phyloP scores from a whole-genome alignment of 228 moss, liverwort and hornwort species.

The Sphagnum fallax region DNA sequence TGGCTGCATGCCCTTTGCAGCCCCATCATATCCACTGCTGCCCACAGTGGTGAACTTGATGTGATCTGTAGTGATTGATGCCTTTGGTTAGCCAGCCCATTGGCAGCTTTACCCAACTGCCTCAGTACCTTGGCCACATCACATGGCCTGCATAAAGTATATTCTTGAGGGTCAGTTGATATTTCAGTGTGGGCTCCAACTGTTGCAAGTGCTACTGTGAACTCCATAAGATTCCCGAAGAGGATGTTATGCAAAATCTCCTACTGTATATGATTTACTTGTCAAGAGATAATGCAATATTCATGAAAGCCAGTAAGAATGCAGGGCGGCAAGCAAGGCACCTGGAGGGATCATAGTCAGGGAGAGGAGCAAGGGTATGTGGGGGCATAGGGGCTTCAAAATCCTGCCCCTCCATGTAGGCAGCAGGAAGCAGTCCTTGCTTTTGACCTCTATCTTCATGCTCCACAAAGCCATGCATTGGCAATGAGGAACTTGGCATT shows the following conservation, averaged over 20 bases:
- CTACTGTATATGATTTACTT: too few species aligned
- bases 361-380: slow-evolving; percentile 42
- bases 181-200: too few species aligned
- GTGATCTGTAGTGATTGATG: slow-evolving; percentile 75
- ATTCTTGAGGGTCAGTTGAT: background rate
- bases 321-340: background rate
- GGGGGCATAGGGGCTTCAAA: slow-evolving; percentile 77
- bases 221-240: too few species aligned
- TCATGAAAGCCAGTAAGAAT: too few species aligned
- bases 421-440: slow-evolving; percentile 40
- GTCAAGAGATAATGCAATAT: too few species aligned
- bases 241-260: too few species aligned
- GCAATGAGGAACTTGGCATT: slow-evolving; percentile 15
- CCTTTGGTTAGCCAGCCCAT: slow-evolving; percentile 72
- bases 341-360: slow-evolving; percentile 48
- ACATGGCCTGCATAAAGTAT: slow-evolving; percentile 59
- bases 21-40: slow-evolving; percentile 52
- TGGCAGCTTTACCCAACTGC: slow-evolving; percentile 76
- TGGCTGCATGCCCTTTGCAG: slow-evolving; percentile 77
- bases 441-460: slow-evolving; percentile 19
- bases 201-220: too few species aligned
- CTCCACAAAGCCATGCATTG: slow-evolving; percentile 19
- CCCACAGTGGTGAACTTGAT: slow-evolving; percentile 60
- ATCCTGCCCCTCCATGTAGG: slow-evolving; percentile 47
- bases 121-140: slow-evolving; percentile 79